Conservation (phyloP, 805 yeast species). For the Ogataea parapolymorpha region DNA sequence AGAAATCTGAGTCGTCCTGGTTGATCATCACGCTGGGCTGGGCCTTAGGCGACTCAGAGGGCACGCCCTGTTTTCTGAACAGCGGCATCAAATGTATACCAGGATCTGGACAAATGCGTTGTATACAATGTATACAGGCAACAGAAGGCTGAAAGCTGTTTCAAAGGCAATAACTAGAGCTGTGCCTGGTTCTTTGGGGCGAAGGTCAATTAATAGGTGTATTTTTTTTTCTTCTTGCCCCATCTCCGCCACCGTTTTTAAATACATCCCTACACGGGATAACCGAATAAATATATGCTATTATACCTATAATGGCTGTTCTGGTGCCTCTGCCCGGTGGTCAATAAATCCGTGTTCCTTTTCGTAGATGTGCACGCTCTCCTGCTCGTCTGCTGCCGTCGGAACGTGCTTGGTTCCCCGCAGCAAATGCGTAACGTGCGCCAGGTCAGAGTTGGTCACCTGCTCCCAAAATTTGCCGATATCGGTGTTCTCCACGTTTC, state of each 20-base stretch:
- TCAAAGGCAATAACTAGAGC: background rate
- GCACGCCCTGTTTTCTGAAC: conserved; percentile 15
- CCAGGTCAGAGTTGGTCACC: conserved; percentile 47
- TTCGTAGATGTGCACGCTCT: conserved; percentile 7
- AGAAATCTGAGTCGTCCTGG: conserved; percentile 26
- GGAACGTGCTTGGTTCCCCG: conserved; percentile 49
- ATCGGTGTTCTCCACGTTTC: conserved; percentile 85
- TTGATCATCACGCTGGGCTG: conserved; percentile 18
- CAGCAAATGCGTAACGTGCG: conserved; percentile 46
- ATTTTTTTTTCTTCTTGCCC: conserved; percentile 7
- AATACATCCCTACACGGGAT: conserved; percentile 3
- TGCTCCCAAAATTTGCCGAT: conserved; percentile 71
- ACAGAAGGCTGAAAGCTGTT: background rate
- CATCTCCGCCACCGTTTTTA: conserved; percentile 9
- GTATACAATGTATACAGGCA: conserved; percentile 11
- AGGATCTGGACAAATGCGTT: conserved; percentile 1
- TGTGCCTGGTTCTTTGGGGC: conserved; percentile 1
- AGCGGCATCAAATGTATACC: conserved; percentile 16
- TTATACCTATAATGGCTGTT: conserved; percentile 1
- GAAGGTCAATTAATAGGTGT: background rate
- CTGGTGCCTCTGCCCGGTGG: conserved; percentile 17
- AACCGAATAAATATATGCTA: conserved; percentile 2
- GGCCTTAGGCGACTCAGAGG: conserved; percentile 10
- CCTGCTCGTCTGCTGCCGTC: conserved; percentile 10
- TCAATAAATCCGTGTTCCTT: conserved; percentile 18